Evolutionary conservation across 169 alveolate genomes (phyloP).

Genomic region (Cystoisospora suis): DNA sequence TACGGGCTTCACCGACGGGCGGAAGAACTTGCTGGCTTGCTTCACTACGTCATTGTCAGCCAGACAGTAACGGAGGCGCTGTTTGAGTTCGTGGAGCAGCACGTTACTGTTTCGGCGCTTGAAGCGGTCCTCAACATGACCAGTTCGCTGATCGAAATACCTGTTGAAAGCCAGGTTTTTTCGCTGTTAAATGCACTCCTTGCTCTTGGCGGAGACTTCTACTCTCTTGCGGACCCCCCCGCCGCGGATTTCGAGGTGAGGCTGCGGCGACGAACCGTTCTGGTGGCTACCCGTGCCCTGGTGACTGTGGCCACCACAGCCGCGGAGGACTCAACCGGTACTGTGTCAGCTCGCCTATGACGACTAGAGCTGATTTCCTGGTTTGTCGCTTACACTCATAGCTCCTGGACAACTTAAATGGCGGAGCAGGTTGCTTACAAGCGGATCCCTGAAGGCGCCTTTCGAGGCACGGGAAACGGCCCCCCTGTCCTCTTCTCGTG

Average conservation of each 20-base stretch:
- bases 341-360: too few relatives aligned
- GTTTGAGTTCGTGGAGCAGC: conserved; percentile 4
- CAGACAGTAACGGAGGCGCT: conserved; percentile 10
- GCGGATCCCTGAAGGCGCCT: too few relatives aligned
- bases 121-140: conserved; percentile 19
- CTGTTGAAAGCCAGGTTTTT: not conserved
- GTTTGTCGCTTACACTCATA: too few relatives aligned
- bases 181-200: conserved; percentile 1
- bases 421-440: too few relatives aligned
- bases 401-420: too few relatives aligned
- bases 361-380: too few relatives aligned
- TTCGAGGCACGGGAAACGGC: too few relatives aligned
- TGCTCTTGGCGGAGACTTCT: not conserved
- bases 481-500: too few relatives aligned
- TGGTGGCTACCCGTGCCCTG: not conserved
- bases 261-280: not conserved
- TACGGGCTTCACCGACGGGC: not conserved
- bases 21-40: not conserved
- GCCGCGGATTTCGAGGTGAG: conserved; percentile 13
- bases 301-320: not conserved
- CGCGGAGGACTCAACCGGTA: too few relatives aligned
- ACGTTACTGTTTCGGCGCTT: conserved; percentile 9
- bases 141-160: not conserved
- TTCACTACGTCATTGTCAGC: not conserved
- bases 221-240: conserved; percentile 16